Conservation (phyloP, 352 stramenopile species). For the Pythium grandisporangium region DNA sequence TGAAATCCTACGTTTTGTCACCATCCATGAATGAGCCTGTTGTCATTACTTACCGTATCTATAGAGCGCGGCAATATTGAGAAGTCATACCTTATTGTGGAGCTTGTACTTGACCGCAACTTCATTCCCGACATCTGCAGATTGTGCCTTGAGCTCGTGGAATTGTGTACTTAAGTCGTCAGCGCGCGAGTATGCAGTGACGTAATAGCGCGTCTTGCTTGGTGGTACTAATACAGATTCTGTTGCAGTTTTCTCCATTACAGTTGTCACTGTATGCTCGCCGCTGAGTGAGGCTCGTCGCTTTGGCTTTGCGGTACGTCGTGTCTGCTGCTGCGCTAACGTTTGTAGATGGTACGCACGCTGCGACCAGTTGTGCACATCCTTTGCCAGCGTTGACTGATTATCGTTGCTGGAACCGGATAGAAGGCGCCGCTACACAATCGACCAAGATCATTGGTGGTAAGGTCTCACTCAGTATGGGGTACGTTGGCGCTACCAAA, state of each 20-base stretch:
- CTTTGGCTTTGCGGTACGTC: too few species aligned
- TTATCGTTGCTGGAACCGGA: not conserved
- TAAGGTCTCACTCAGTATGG: too few species aligned
- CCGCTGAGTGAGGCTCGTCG: too few species aligned
- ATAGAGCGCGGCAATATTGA: too few species aligned
- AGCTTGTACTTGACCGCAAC: constrained; percentile 15
- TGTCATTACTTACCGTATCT: too few species aligned
- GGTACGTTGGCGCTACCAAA: too few species aligned
- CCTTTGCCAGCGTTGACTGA: constrained; percentile 1
- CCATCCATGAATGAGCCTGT: too few species aligned
- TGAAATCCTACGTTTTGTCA: constrained; percentile 20
- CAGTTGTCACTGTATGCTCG: too few species aligned
- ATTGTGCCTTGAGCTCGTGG: constrained; percentile 12
- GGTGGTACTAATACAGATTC: too few species aligned
- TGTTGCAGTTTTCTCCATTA: too few species aligned
- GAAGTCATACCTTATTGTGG: constrained; percentile 13
- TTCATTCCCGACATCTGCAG: not conserved
- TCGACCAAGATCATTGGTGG: too few species aligned
- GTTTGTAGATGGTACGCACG: constrained; percentile 12
- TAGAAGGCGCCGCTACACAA: constrained; percentile 2
- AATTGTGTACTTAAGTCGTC: constrained; percentile 2
- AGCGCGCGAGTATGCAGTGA: constrained; percentile 3
- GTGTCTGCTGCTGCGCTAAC: constrained; percentile 2
- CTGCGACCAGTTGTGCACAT: constrained; percentile 8
- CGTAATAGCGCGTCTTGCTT: constrained; percentile 10